phyloP scores from a whole-genome alignment of 805 yeast species.

The Torulaspora quercuum region DNA sequence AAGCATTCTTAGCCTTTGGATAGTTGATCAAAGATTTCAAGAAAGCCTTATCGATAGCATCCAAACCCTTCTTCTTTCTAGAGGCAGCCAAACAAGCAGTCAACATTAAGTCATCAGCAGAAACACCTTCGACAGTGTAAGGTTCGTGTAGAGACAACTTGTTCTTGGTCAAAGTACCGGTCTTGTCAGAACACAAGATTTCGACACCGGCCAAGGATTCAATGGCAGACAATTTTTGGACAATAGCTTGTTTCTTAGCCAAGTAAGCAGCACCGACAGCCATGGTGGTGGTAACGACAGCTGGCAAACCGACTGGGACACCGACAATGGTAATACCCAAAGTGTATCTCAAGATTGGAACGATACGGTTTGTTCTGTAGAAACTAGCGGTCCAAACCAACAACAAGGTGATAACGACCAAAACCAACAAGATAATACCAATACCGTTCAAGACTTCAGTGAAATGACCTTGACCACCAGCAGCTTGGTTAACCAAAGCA shows the following conservation, averaged over 20 bases:
- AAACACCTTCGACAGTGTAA: constrained; percentile 96
- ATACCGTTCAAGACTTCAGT: constrained; percentile 97
- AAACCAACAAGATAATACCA: constrained; percentile 85
- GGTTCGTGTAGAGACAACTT: constrained; percentile 94
- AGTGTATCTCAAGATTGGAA: constrained; percentile 84
- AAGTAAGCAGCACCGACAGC: constrained; percentile 99
- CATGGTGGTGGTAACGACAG: constrained; percentile 97
- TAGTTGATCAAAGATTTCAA: constrained; percentile 80
- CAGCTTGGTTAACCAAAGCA: constrained; percentile 90
- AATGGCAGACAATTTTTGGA: constrained; percentile 93
- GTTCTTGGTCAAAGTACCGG: constrained; percentile 97
- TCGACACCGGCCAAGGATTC: constrained; percentile 98
- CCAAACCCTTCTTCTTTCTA: constrained; percentile 96
- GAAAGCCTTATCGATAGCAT: constrained; percentile 96
- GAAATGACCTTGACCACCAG: constrained; percentile 92
- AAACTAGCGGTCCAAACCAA: constrained; percentile 91
- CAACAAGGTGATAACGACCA: constrained; percentile 82
- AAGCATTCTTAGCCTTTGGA: constrained; percentile 90
- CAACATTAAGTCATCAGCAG: constrained; percentile 91
- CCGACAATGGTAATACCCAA: constrained; percentile 95
- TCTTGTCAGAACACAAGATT: constrained; percentile 95
- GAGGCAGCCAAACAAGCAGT: constrained; percentile 98
- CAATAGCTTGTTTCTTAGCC: constrained; percentile 96
- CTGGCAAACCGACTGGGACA: constrained; percentile 98
- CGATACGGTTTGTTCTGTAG: constrained; percentile 88